A percentile compares a stretch with the other conserved stretches of the same genome.
Conservation (phyloP, 495 filamentous ascomycete genomes). For the Niebla homalea region DNA sequence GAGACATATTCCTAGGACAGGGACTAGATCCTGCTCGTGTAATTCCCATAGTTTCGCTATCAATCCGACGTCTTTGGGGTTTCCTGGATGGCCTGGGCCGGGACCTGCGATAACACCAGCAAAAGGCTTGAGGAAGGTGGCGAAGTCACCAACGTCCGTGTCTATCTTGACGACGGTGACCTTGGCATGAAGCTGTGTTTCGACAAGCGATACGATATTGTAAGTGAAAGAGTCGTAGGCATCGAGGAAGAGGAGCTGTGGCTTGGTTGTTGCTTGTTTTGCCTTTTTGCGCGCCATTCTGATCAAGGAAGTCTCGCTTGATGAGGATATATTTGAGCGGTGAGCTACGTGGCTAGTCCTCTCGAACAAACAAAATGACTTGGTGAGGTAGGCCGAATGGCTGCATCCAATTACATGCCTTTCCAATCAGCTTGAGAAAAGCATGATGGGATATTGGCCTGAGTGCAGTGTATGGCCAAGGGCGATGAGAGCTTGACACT, state of each 20-base stretch:
- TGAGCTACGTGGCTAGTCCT: too few species aligned
- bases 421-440: too few species aligned
- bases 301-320: too few species aligned
- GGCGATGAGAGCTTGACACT: neutral
- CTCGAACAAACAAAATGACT: too few species aligned
- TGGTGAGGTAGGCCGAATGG: too few species aligned
- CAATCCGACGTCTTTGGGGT: constrained; percentile 63
- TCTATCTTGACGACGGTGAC: constrained; percentile 67
- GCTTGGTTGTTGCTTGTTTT: too few species aligned
- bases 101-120: constrained; percentile 71
- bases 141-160: constrained; percentile 26
- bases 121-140: constrained; percentile 42
- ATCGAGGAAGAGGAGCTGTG: constrained; percentile 67
- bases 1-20: constrained; percentile 80
- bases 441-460: neutral
- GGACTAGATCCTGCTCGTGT: constrained; percentile 40
- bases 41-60: constrained; percentile 68
- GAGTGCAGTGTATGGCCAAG: neutral
- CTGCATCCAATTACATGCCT: too few species aligned
- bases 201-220: constrained; percentile 72
- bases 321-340: too few species aligned
- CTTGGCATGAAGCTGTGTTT: constrained; percentile 30
- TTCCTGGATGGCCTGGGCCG: constrained; percentile 57
- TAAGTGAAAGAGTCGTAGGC: constrained; percentile 94
- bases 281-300: too few species aligned